These are phyloP conservation scores for Nidularia pulvinata DNA, from an alignment of 768 basidiomycete genomes.

Conservation along the genomic window DNA sequence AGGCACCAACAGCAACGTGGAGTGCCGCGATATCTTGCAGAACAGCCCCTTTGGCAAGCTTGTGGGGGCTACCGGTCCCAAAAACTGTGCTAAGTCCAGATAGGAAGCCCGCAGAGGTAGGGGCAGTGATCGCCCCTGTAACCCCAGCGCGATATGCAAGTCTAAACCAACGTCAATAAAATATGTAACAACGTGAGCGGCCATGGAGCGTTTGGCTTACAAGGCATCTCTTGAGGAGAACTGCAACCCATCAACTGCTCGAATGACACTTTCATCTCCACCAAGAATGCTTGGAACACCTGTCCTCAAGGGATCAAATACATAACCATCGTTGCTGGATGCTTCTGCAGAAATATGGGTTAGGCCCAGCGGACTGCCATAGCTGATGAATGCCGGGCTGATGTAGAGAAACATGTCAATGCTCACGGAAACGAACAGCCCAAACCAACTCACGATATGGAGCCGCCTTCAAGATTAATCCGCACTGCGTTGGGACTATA, in stretches of 20 bases:
- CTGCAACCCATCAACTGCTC: constrained; percentile 73
- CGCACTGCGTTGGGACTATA: constrained; percentile 17
- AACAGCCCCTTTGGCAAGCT: constrained; percentile 56
- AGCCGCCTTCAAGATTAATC: constrained; percentile 68
- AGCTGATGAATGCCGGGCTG: constrained; percentile 63
- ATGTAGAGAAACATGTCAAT: constrained; percentile 5
- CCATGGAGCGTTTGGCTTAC: constrained; percentile 15
- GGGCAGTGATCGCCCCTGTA: constrained; percentile 59
- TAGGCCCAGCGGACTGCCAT: constrained; percentile 63
- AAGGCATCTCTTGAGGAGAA: constrained; percentile 61
- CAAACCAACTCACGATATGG: constrained; percentile 43
- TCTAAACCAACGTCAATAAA: constrained; percentile 20
- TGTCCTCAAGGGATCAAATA: constrained; percentile 41
- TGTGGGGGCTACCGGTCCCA: constrained; percentile 52
- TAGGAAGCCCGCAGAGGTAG: constrained; percentile 45
- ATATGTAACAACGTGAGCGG: neutral
- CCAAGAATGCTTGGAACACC: constrained; percentile 42
- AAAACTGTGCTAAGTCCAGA: constrained; percentile 61
- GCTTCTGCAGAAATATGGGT: constrained; percentile 60
- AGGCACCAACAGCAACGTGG: constrained; percentile 52
- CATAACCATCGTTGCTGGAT: constrained; percentile 59
- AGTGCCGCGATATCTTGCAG: constrained; percentile 59
- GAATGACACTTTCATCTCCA: constrained; percentile 34
- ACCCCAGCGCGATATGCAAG: constrained; percentile 69
- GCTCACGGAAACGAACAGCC: constrained; percentile 17